Evolutionary conservation across 2,329 filamentous ascomycete species (phyloP).

Genomic region (Diaporthe longicolla): DNA sequence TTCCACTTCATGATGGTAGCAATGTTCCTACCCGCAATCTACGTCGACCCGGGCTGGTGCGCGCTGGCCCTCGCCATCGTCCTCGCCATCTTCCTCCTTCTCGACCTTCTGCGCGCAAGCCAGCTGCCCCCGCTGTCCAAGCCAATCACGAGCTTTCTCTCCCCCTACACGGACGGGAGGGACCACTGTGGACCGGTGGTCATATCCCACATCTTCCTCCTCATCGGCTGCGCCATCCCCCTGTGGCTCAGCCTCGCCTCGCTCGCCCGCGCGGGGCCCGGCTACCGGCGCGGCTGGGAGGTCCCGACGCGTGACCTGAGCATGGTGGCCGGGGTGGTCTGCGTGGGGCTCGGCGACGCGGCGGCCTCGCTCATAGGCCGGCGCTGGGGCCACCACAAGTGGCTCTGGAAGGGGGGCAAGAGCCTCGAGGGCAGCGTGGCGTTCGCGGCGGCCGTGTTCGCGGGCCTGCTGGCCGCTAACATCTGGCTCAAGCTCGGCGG

Average conservation of each 20-base stretch:
- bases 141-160: constrained; percentile 87
- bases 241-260: constrained; percentile 90
- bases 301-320: constrained; percentile 80
- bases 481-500: constrained; percentile 83
- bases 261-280: constrained; percentile 68
- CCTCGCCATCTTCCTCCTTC: constrained; percentile 86
- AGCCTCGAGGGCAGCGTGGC: constrained; percentile 89
- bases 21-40: constrained; percentile 92
- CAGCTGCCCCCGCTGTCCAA: constrained; percentile 92
- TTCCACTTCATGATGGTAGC: constrained; percentile 99
- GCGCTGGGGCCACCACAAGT: constrained; percentile 88
- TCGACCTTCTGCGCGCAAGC: constrained; percentile 90
- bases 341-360: constrained; percentile 95
- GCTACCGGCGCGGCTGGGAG: constrained; percentile 80
- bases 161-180: constrained; percentile 93
- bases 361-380: constrained; percentile 92
- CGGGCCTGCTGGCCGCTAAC: constrained; percentile 79
- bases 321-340: constrained; percentile 93
- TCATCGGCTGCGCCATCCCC: constrained; percentile 95
- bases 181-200: constrained; percentile 95
- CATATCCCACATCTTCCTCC: constrained; percentile 93
- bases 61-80: constrained; percentile 84
- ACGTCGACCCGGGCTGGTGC: constrained; percentile 87
- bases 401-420: constrained; percentile 97
- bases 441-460: constrained; percentile 84